phyloP scores from a whole-genome alignment of 2,329 filamentous ascomycete genomes.

The Fusarium nisikadoi region DNA sequence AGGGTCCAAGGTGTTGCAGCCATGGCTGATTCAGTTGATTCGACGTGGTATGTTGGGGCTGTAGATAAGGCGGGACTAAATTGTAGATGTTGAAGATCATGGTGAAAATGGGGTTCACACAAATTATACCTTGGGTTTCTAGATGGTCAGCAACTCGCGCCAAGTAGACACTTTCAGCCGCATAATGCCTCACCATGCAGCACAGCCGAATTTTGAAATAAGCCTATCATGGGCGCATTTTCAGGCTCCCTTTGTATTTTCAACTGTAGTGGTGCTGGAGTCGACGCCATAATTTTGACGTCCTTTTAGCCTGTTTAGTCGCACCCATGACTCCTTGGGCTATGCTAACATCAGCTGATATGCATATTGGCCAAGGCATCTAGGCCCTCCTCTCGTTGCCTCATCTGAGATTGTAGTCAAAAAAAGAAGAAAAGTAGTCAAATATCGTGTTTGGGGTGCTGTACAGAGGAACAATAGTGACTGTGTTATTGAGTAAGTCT shows the following conservation, averaged over 20 bases:
- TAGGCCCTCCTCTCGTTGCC: background rate
- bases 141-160: background rate
- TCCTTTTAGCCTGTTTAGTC: background rate
- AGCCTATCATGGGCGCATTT: background rate
- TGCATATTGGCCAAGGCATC: background rate
- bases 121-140: background rate
- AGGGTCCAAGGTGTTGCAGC: background rate
- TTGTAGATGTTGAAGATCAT: background rate
- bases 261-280: background rate
- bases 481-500: too few species aligned
- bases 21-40: background rate
- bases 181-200: background rate
- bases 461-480: background rate
- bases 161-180: background rate
- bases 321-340: too few species aligned
- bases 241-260: background rate
- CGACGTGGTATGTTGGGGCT: background rate
- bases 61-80: background rate
- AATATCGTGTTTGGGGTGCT: too few species aligned
- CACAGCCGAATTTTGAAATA: background rate
- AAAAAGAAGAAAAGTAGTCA: too few species aligned
- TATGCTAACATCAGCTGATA: background rate
- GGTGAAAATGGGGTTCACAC: background rate
- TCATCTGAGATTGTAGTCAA: background rate
- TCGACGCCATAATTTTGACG: background rate